phyloP scores from a whole-genome alignment of 2,329 filamentous ascomycete genomes.

The Fusarium subtropicale region DNA sequence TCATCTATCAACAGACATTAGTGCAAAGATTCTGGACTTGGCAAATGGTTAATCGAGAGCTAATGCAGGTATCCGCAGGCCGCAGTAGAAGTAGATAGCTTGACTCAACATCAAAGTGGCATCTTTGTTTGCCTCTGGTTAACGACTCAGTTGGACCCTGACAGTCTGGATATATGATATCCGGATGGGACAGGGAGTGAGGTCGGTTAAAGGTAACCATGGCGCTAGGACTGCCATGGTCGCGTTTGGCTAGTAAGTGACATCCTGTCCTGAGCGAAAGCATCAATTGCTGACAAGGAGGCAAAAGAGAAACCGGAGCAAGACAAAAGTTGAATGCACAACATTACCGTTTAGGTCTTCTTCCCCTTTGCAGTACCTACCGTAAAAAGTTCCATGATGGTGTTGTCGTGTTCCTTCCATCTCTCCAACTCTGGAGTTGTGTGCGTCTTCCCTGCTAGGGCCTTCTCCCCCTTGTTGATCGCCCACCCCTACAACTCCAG shows the following conservation, averaged over 20 bases:
- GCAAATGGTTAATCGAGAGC: conserved; percentile 3
- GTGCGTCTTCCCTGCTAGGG: conserved; percentile 8
- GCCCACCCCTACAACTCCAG: not conserved
- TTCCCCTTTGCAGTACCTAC: not conserved
- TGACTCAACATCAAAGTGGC: not conserved
- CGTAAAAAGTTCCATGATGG: not conserved
- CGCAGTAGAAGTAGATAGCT: conserved; percentile 3
- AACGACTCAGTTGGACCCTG: conserved; percentile 12
- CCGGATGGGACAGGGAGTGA: not conserved
- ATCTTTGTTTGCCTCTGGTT: not conserved
- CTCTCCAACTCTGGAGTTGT: not conserved
- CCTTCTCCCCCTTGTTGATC: conserved; percentile 7
- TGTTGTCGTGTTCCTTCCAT: conserved; percentile 16
- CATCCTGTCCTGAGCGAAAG: not conserved
- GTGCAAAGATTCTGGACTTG: not conserved
- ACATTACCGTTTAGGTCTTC: not conserved
- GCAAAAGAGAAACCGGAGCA: conserved; percentile 1
- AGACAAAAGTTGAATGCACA: not conserved
- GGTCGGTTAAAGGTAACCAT: conserved; percentile 32
- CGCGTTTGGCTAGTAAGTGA: not conserved
- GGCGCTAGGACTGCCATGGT: conserved; percentile 1
- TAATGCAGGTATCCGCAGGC: conserved; percentile 4
- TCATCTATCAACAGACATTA: not conserved
- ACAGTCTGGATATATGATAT: not conserved
- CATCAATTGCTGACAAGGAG: not conserved